A percentile compares a stretch with the other conserved stretches of the same genome.
Evolutionary conservation across 2,329 filamentous ascomycete genomes (phyloP).

Genomic region (Fusarium albosuccineum): DNA sequence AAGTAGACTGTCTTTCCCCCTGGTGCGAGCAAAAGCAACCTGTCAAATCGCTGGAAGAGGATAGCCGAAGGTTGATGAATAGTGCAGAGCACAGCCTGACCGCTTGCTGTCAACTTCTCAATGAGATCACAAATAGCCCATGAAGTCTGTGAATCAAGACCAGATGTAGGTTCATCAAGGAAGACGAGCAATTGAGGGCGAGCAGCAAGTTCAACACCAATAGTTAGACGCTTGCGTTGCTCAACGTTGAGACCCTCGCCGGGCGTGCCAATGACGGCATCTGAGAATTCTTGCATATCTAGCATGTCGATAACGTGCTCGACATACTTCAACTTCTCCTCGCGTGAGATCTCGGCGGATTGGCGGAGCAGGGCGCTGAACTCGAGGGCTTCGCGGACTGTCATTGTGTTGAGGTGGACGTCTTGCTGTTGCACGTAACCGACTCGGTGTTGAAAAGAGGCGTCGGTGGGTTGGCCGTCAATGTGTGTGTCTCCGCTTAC

Average conservation of each 20-base stretch:
- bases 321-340: constrained; percentile 47
- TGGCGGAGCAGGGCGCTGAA: constrained; percentile 78
- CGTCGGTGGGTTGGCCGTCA: constrained; percentile 73
- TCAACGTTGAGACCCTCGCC: constrained; percentile 66
- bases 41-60: constrained; percentile 64
- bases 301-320: constrained; percentile 49
- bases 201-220: constrained; percentile 81
- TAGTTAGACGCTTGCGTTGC: constrained; percentile 72
- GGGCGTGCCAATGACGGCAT: constrained; percentile 66
- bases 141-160: constrained; percentile 80
- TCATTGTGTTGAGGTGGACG: constrained; percentile 76
- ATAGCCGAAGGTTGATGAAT: constrained; percentile 63
- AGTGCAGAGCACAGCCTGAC: constrained; percentile 60
- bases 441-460: constrained; percentile 75
- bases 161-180: constrained; percentile 82
- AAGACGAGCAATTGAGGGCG: constrained; percentile 80
- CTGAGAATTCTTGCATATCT: constrained; percentile 72
- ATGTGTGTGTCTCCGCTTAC: constrained; percentile 79
- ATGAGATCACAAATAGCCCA: constrained; percentile 81
- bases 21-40: constrained; percentile 65
- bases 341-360: constrained; percentile 64
- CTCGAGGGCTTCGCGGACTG: constrained; percentile 63
- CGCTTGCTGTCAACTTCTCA: constrained; percentile 69
- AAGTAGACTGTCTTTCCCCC: constrained; percentile 72
- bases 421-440: constrained; percentile 82